Evolutionary conservation across 2,329 filamentous ascomycete genomes (phyloP).

Genomic region (Ophiostoma quercus): DNA sequence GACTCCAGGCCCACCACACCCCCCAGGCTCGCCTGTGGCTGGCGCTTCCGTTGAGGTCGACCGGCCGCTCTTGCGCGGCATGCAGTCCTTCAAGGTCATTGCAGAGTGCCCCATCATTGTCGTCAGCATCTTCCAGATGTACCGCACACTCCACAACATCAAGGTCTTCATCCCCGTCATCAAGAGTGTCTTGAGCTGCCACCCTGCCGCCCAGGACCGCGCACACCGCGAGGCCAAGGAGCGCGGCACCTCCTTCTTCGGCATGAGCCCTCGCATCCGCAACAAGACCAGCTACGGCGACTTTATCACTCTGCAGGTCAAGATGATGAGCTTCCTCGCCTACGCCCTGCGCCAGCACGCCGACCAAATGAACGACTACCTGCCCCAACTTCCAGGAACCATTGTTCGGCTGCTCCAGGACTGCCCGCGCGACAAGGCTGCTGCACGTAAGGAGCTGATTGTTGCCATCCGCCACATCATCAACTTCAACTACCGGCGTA

Average conservation of each 20-base stretch:
- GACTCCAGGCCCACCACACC: conserved; percentile 58
- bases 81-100: conserved; percentile 98
- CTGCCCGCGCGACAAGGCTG: conserved; percentile 89
- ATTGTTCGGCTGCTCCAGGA: conserved; percentile 89
- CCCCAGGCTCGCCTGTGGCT: conserved; percentile 84
- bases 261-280: conserved; percentile 88
- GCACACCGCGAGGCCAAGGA: conserved; percentile 80
- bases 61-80: conserved; percentile 80
- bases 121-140: conserved; percentile 94
- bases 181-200: conserved; percentile 78
- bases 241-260: conserved; percentile 78
- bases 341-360: conserved; percentile 87
- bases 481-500: conserved; percentile 96
- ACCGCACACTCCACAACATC: conserved; percentile 73
- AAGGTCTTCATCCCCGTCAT: conserved; percentile 90
- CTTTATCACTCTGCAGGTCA: conserved; percentile 95
- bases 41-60: conserved; percentile 74
- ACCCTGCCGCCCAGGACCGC: conserved; percentile 88
- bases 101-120: conserved; percentile 98
- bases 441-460: conserved; percentile 86
- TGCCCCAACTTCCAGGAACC: conserved; percentile 78
- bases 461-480: conserved; percentile 98
- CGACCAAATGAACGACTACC: conserved; percentile 79
- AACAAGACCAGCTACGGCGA: conserved; percentile 93
- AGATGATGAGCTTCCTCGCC: conserved; percentile 97